A percentile compares a stretch with the other conserved stretches of the same genome.
phyloP scores from a whole-genome alignment of 1,284 basidiomycete genomes.

The Pseudozyma hubeiensis region DNA sequence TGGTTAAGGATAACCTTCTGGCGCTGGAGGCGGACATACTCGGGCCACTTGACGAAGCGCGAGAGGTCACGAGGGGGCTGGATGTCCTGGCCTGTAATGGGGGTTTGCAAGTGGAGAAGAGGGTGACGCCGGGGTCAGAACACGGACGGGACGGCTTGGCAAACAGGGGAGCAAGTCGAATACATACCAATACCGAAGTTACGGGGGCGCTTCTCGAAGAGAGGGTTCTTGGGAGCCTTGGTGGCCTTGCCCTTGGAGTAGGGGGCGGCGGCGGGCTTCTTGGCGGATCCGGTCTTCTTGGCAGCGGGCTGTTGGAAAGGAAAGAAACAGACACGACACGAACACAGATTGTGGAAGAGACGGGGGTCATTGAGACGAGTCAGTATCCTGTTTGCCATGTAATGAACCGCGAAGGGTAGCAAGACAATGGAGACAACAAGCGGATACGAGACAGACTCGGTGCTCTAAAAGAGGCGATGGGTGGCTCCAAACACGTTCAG shows the following conservation, averaged over 20 bases:
- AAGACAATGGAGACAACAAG: slow-evolving; percentile 38
- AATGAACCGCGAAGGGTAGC: slow-evolving; percentile 39
- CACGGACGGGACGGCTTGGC: background rate
- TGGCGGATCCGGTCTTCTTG: slow-evolving; percentile 63
- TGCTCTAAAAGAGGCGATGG: slow-evolving; percentile 59
- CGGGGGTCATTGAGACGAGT: slow-evolving; percentile 68
- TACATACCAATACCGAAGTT: slow-evolving; percentile 93
- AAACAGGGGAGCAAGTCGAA: background rate
- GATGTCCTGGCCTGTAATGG: slow-evolving; percentile 84
- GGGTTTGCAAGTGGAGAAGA: background rate
- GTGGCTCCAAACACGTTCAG: slow-evolving; percentile 9
- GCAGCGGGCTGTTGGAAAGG: slow-evolving; percentile 63
- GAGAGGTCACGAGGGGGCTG: slow-evolving; percentile 90
- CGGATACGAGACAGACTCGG: slow-evolving; percentile 55
- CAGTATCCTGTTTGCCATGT: slow-evolving; percentile 55
- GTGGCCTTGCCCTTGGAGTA: slow-evolving; percentile 65
- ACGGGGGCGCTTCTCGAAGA: slow-evolving; percentile 89
- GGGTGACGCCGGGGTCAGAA: background rate
- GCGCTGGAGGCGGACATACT: slow-evolving; percentile 97
- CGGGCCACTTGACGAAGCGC: slow-evolving; percentile 99
- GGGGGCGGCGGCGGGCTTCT: slow-evolving; percentile 64
- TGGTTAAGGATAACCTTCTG: slow-evolving; percentile 99
- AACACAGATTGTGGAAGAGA: slow-evolving; percentile 10
- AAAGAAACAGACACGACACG: slow-evolving; percentile 11
- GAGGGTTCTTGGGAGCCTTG: slow-evolving; percentile 87